These are phyloP conservation scores for Lophiotrema nucula DNA, from an alignment of 495 filamentous ascomycete genomes.

Conservation along the genomic window DNA sequence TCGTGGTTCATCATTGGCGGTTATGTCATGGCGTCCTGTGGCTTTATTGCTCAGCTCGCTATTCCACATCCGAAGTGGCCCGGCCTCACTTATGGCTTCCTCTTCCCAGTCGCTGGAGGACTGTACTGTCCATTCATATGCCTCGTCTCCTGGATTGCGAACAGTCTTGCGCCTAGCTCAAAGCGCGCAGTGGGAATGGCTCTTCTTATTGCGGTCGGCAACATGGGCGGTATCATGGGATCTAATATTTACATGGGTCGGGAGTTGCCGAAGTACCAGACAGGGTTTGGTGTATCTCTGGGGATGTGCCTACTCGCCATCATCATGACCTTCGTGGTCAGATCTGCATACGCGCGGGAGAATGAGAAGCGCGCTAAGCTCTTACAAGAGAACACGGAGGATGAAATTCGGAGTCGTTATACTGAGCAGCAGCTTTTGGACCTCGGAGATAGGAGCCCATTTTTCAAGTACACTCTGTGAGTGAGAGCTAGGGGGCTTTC, in stretches of 20 bases:
- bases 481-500: too few relatives aligned
- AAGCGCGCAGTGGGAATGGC: slow-evolving; percentile 41
- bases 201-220: slow-evolving; percentile 26
- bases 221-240: slow-evolving; percentile 34
- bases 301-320: slow-evolving; percentile 18
- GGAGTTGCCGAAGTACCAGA: slow-evolving; percentile 28
- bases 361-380: slow-evolving; percentile 16
- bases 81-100: slow-evolving; percentile 34
- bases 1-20: slow-evolving; percentile 27
- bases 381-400: slow-evolving; percentile 7
- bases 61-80: slow-evolving; percentile 34
- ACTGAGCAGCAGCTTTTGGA: slow-evolving; percentile 30
- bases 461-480: slow-evolving; percentile 32
- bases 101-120: slow-evolving; percentile 36
- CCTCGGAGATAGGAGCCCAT: slow-evolving; percentile 28
- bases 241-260: slow-evolving; percentile 26
- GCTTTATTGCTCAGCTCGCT: slow-evolving; percentile 27
- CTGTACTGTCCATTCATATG: slow-evolving; percentile 42
- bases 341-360: slow-evolving; percentile 16
- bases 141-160: slow-evolving; percentile 32
- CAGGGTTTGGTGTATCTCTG: slow-evolving; percentile 24
- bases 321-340: slow-evolving; percentile 18
- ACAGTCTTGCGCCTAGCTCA: slow-evolving; percentile 38
- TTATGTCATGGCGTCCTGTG: slow-evolving; percentile 13
- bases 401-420: slow-evolving; percentile 25